Evolutionary conservation across 2,329 filamentous ascomycete species (phyloP), one percentile per base, ranked within the genome.

Genomic region (Penicillium occitanis): DNA sequence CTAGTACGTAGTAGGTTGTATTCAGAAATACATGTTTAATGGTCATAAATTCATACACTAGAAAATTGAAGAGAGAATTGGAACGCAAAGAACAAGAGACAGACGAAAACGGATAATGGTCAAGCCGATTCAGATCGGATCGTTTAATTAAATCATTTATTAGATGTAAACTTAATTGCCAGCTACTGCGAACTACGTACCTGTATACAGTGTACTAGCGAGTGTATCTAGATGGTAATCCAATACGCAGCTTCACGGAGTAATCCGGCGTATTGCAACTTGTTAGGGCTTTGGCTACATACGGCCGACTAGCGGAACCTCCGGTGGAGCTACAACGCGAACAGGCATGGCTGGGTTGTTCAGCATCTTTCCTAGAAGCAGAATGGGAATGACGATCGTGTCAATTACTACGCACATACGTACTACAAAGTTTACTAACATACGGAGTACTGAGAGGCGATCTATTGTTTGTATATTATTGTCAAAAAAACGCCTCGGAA

Each of bases 321-420:
- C 33, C 53, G 33, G 53, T 57, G 53, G 53, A 40, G 30, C 53
- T 8, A 14, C 19, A 25, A 14, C 5, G 33, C 30, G 30, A 57
- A 57, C n/a, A 37, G 53, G 53, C 30, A 25, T 57, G 19, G 53
- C 19, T 57, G 8, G 28, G n/a, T 22, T 37, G 25, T 37, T 37
- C 53, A 19, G n/a, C 53, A 57, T 57, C 33, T 57, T 35, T 19
- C 28, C 50, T 19, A 11, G 11, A 53, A n/a, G 22, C 53, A 57
- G 33, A 40, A 40, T 22, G 17, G 53, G 53, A 57, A 57, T 57
- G 53, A 57, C 30, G 53, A 57, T 57, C 53, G 53, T 57, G 53
- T 57, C 30, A 19, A 37, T 14, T 33, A 51, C 48, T 8, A 28
- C 10, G 46, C 19, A 13, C 13, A 17, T 28, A 50, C 11, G 8